Percentiles rank a stretch among this genome's conserved stretches.
Evolutionary conservation across 2,329 filamentous ascomycete genomes (phyloP).

Genomic region (Ceratocystis eucalypticola): DNA sequence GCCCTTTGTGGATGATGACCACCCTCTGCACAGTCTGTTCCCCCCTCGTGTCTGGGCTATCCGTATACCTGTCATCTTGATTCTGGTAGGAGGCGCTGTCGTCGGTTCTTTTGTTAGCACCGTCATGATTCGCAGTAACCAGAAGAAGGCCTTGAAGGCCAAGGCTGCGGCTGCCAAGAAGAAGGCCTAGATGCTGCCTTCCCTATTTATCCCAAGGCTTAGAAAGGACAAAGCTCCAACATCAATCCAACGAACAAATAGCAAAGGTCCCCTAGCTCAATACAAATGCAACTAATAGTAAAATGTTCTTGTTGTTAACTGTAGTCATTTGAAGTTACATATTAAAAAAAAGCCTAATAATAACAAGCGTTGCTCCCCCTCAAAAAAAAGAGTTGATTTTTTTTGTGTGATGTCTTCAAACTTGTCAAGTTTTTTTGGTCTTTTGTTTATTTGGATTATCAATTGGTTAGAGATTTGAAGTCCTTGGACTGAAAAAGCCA

Average conservation of each 20-base stretch:
- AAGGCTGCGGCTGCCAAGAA: constrained; percentile 66
- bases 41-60: constrained; percentile 97
- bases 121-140: constrained; percentile 98
- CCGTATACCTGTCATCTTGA: constrained; percentile 91
- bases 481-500: background rate
- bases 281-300: too few species aligned
- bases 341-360: background rate
- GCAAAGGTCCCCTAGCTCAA: too few species aligned
- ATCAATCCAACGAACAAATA: background rate
- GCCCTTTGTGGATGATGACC: constrained; percentile 94
- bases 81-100: constrained; percentile 80
- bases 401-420: constrained; percentile 5
- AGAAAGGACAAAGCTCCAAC: too few species aligned
- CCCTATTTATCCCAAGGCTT: background rate
- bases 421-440: constrained; percentile 9
- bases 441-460: constrained; percentile 3
- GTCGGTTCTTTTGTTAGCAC: constrained; percentile 91
- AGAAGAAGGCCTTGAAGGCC: constrained; percentile 91
- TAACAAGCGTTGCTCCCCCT: background rate
- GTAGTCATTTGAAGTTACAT: background rate
- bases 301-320: too few species aligned
- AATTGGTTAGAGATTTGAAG: too few species aligned
- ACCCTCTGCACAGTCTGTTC: constrained; percentile 88
- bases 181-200: constrained; percentile 49
- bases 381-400: background rate